Evolutionary conservation across 208 protist species (phyloP), one percentile per base, ranked within the genome.

Genomic region (Leishmania gerbilli): DNA sequence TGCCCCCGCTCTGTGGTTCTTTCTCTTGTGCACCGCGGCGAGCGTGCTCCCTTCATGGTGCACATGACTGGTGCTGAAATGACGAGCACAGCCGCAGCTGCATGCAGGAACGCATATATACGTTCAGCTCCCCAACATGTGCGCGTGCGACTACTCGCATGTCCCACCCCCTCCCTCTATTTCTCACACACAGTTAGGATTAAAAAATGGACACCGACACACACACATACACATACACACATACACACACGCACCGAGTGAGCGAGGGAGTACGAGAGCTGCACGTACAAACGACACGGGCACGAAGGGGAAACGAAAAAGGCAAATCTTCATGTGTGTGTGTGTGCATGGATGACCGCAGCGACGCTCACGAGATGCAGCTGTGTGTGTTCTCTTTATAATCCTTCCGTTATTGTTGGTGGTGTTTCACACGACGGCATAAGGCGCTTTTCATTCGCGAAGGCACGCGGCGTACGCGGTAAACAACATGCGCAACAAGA

Each of bases 261-360:
- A 1, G 27, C 37, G 27, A 67, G 11, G 7, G n/a, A 37, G 27
- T 65, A 13, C 27, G 9, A 15, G 60, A 34, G 60, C 15, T 31
- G 34, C 65, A 40, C 34, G 17, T 24, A 19, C 34, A 47, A 27
- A 4, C 65, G 49, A 2, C 60, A 71, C 17, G 83, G 89, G 40
- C 83, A 88, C 31, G 81, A 75, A 17, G 81, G 87, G 21, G 84
- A 85, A 21, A 21, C 24, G 3, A 40, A 8, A 21, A 15, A 49
- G 87, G 84, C 86, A 79, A 87, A 45, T 87, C 88, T 53, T 56
- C 76, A 40, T 40, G 37, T 40, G 15, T 84, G 76, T 40, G 90
- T 76, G 82, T 95, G 15, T 92, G 51, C 17, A 55, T 55, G 3
- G 58, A 64, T 27, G 58, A 55, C 51, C 27, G 13, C 58, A 9